A percentile compares a stretch with the other conserved stretches of the same genome.
phyloP scores from a whole-genome alignment of 2,329 filamentous ascomycete species.

The Cladophialophora psammophila region DNA sequence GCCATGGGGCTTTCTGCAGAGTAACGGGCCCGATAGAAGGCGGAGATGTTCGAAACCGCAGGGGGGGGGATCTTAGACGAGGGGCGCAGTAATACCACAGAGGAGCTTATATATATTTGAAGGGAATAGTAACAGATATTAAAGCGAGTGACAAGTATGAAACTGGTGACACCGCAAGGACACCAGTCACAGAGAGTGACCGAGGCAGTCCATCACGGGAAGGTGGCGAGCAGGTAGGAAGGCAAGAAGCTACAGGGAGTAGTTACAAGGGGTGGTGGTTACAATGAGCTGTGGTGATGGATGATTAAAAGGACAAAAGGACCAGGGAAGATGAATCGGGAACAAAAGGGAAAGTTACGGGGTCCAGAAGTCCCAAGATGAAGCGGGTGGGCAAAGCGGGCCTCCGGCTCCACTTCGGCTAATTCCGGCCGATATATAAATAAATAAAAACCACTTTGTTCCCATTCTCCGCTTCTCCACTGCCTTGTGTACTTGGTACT shows the following conservation, averaged over 20 bases:
- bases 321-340: conserved; percentile 8
- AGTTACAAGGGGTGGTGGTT: neutral
- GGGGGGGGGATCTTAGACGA: neutral
- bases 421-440: neutral
- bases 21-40: neutral
- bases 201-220: neutral
- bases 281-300: conserved; percentile 7
- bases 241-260: neutral
- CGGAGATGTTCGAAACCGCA: neutral
- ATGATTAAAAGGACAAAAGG: neutral
- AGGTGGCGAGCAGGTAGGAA: neutral
- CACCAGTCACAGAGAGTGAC: neutral
- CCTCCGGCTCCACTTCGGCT: conserved; percentile 10
- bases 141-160: neutral
- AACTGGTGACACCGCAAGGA: neutral
- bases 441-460: neutral
- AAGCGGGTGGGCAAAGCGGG: neutral
- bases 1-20: conserved; percentile 23
- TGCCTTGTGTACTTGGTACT: too few relatives aligned
- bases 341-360: conserved; percentile 10
- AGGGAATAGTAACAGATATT: neutral
- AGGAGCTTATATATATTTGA: neutral
- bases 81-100: neutral
- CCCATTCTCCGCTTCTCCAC: too few relatives aligned
- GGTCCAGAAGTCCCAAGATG: too few relatives aligned